Evolutionary conservation across 805 yeast species (phyloP), one percentile per base, ranked within the genome.

Genomic region (Danielozyma ontarioensis): DNA sequence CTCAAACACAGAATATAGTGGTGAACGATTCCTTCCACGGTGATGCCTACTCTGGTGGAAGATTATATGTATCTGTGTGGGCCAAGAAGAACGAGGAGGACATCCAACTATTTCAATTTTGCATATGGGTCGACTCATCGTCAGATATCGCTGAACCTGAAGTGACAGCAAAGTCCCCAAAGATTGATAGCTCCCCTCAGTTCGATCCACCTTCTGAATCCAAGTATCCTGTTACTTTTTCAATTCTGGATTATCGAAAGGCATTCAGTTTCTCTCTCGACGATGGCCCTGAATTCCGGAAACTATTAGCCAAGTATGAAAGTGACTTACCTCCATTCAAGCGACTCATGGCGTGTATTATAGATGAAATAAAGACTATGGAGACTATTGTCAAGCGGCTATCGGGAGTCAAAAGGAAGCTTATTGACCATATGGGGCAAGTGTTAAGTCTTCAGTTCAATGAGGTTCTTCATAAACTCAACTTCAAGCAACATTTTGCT

Each of bases 211-310:
- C n/a, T n/a, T n/a, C n/a, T n/a, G n/a, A n/a, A n/a, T n/a, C n/a
- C n/a, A n/a, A n/a, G n/a, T n/a, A n/a, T n/a, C n/a, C n/a, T n/a
- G n/a, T n/a, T n/a, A n/a, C n/a, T n/a, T n/a, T n/a, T n/a, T n/a
- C n/a, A n/a, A 27, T 39, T 6, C 27, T 31, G 3, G 56, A 57
- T 19, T 54, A 50, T 33, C 50, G 58, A 28, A 50, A 41, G 24
- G 62, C 51, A 4, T 65, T 62, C 36, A 50, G 41, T 22, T 64
- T 64, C 35, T 53, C 48, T 24, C 46, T 62, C 13, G 67, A 64
- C 29, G 72, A 67, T 40, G 72, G 72, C 0, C 72, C 72, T 4
- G 68, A 64, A 31, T 65, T 66, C 33, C 42, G 72, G 17, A 55
- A 46, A 14, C 37, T 55, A 4, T 48, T 67, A 26, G 41, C 40